A percentile compares a stretch with the other conserved stretches of the same genome.
phyloP scores from a whole-genome alignment of 345 rosid genomes.

The Corchorus capsularis region DNA sequence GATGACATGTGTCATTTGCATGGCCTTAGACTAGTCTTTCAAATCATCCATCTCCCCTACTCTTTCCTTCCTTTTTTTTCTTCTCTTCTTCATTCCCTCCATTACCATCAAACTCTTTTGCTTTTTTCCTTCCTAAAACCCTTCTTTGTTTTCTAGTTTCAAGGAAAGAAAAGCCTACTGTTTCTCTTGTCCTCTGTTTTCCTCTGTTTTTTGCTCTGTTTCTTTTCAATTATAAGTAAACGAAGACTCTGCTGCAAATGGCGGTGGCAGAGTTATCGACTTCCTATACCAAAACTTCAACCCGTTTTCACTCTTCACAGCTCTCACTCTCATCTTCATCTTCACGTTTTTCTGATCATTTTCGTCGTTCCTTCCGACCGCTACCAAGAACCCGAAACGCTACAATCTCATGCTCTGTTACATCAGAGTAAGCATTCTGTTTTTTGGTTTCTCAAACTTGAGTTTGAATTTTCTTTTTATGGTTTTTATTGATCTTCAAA shows the following conservation, averaged over 20 bases:
- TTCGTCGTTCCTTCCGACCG: constrained; percentile 51
- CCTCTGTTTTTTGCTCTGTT: background rate
- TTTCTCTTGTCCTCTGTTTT: background rate
- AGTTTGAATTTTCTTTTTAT: background rate
- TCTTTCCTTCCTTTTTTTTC: background rate
- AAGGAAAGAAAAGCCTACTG: background rate
- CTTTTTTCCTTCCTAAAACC: constrained; percentile 12
- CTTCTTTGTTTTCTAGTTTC: background rate
- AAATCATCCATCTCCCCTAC: background rate
- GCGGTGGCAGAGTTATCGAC: constrained; percentile 69
- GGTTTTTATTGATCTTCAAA: background rate
- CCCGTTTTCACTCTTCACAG: constrained; percentile 52
- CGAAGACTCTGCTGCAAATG: constrained; percentile 43
- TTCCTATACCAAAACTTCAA: constrained; percentile 38
- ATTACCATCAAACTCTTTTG: constrained; percentile 13
- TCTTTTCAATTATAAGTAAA: background rate
- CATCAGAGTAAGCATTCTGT: constrained; percentile 45
- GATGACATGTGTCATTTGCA: constrained; percentile 56
- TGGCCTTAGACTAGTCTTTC: constrained; percentile 44
- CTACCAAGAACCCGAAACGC: constrained; percentile 35
- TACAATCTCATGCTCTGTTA: constrained; percentile 71
- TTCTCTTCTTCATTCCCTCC: constrained; percentile 17
- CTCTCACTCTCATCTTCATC: constrained; percentile 53
- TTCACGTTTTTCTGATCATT: constrained; percentile 46
- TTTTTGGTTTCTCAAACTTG: background rate